A percentile compares a stretch with the other conserved stretches of the same genome.
Evolutionary conservation across 352 stramenopile genomes (phyloP).

Genomic region (Pythium apleroticum): DNA sequence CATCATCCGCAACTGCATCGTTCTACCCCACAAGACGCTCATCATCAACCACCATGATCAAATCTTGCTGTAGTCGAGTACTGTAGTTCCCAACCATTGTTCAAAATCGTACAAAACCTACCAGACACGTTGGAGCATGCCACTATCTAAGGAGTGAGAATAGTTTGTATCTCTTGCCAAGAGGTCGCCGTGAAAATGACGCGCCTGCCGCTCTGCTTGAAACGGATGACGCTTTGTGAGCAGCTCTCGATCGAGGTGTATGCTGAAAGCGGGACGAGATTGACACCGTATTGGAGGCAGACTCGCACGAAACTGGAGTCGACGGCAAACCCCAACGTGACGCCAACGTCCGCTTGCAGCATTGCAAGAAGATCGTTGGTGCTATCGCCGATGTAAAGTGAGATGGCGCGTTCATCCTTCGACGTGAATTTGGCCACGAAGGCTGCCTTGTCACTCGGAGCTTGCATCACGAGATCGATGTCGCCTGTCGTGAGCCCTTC

Average conservation of each 20-base stretch:
- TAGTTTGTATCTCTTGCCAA: conserved; percentile 30
- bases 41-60: conserved; percentile 89
- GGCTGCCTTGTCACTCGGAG: conserved; percentile 51
- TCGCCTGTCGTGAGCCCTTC: conserved; percentile 47
- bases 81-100: too few species aligned
- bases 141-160: background rate
- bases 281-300: conserved; percentile 35
- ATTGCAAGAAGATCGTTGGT: conserved; percentile 65
- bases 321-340: conserved; percentile 32
- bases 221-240: background rate
- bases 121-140: background rate
- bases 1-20: conserved; percentile 90
- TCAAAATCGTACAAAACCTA: background rate
- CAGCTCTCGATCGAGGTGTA: background rate
- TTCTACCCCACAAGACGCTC: conserved; percentile 86
- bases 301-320: conserved; percentile 30
- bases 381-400: conserved; percentile 73
- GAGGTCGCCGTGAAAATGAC: conserved; percentile 31
- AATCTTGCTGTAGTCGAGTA: conserved; percentile 77
- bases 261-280: conserved; percentile 28
- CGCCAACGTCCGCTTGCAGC: conserved; percentile 59
- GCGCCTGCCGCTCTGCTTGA: conserved; percentile 1
- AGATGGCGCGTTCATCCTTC: background rate
- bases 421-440: conserved; percentile 28
- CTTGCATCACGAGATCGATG: conserved; percentile 55